Conservation (phyloP, 2,329 filamentous ascomycete genomes). For the Aspergillus puulaauensis region DNA sequence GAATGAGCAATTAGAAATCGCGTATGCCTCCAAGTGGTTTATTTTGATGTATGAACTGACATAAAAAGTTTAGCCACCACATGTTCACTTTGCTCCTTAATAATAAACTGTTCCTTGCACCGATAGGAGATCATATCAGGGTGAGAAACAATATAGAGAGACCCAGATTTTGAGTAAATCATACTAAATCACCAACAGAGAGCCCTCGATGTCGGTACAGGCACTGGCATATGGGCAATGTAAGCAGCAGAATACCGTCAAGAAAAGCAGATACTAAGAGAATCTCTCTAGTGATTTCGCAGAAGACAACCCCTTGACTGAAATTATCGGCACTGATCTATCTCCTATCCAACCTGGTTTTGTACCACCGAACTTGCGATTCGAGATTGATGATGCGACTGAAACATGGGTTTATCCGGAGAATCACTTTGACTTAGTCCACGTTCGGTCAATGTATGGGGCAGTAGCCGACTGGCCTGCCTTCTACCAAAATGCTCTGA, state of each 20-base stretch:
- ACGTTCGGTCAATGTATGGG: constrained; percentile 35
- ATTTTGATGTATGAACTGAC: neutral
- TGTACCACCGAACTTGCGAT: constrained; percentile 67
- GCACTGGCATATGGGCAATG: constrained; percentile 24
- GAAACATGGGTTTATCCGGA: constrained; percentile 55
- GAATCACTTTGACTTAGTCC: constrained; percentile 54
- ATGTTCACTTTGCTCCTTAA: constrained; percentile 27
- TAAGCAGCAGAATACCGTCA: constrained; percentile 3
- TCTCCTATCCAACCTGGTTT: constrained; percentile 62
- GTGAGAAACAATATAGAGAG: constrained; percentile 1
- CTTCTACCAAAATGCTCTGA: constrained; percentile 22
- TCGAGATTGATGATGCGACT: constrained; percentile 65
- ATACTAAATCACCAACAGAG: constrained; percentile 11
- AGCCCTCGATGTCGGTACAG: constrained; percentile 25
- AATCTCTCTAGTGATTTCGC: constrained; percentile 26
- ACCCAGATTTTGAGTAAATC: neutral
- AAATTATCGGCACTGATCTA: constrained; percentile 62
- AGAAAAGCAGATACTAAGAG: neutral
- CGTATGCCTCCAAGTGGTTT: constrained; percentile 8
- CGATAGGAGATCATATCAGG: constrained; percentile 17
- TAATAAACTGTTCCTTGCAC: constrained; percentile 19
- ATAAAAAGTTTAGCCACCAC: constrained; percentile 18
- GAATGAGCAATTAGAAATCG: constrained; percentile 25
- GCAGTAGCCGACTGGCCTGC: constrained; percentile 22
- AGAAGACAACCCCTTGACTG: constrained; percentile 49